A percentile compares a stretch with the other conserved stretches of the same genome.
Evolutionary conservation across 805 yeast genomes (phyloP).

Genomic region (Pichia gijzeniarum): DNA sequence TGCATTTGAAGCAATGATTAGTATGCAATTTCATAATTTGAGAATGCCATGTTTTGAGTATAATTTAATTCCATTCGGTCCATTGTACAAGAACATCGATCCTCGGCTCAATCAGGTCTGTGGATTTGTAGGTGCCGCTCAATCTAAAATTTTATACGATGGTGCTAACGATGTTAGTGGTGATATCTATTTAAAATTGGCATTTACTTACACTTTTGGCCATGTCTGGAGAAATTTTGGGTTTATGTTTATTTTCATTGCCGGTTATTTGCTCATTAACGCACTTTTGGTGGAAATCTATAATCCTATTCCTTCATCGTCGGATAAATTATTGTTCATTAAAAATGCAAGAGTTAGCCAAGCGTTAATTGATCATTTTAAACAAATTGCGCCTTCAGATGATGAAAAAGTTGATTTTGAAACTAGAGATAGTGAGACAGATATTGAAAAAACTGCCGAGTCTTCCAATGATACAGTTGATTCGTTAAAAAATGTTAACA

Average conservation of each 20-base stretch:
- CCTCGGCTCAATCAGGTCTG: constrained; percentile 39
- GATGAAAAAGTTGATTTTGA: not conserved
- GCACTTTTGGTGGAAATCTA: constrained; percentile 27
- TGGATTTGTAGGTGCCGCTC: constrained; percentile 43
- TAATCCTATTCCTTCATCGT: constrained; percentile 26
- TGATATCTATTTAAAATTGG: constrained; percentile 36
- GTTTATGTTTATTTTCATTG: constrained; percentile 36
- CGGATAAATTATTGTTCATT: constrained; percentile 30
- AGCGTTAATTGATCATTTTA: constrained; percentile 20
- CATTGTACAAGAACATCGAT: constrained; percentile 41
- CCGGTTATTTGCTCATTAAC: constrained; percentile 33
- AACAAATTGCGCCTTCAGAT: constrained; percentile 7
- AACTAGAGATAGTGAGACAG: not conserved
- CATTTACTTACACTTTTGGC: constrained; percentile 45
- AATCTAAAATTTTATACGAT: constrained; percentile 18
- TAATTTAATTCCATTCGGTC: constrained; percentile 47
- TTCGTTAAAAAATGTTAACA: constrained; percentile 23
- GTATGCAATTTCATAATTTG: constrained; percentile 50
- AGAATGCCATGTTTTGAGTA: constrained; percentile 41
- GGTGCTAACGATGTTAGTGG: constrained; percentile 41
- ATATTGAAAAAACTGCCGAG: constrained; percentile 1
- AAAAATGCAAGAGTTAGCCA: constrained; percentile 25
- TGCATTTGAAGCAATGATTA: constrained; percentile 48
- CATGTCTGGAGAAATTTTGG: constrained; percentile 83
- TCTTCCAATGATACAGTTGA: constrained; percentile 22